Evolutionary conservation across 495 filamentous ascomycete species (phyloP).

Genomic region (Podospora bellae-mahoneyi): DNA sequence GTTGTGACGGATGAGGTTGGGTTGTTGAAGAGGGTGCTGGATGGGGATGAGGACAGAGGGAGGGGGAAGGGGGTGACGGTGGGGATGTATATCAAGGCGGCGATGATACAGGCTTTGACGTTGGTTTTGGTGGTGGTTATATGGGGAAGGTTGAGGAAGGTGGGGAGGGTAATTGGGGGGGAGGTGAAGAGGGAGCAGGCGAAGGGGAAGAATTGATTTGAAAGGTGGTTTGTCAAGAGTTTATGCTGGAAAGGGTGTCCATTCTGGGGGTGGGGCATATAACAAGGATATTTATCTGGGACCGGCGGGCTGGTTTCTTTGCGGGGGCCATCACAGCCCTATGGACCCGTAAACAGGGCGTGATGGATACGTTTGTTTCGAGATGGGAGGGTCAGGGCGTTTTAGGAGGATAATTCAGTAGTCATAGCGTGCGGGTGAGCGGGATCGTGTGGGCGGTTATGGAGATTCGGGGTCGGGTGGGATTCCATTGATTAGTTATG

Average conservation of each 20-base stretch:
- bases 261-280: not conserved
- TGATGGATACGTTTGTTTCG: not conserved
- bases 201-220: conserved; percentile 5
- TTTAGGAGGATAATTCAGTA: not conserved
- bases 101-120: conserved; percentile 21
- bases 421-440: not conserved
- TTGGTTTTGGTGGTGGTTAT: conserved; percentile 17
- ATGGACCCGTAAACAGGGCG: not conserved
- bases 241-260: not conserved
- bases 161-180: not conserved
- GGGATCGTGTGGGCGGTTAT: not conserved
- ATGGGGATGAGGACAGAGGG: conserved; percentile 20
- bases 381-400: not conserved
- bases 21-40: conserved; percentile 43
- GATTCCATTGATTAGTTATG: not conserved
- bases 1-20: conserved; percentile 57
- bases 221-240: not conserved
- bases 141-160: conserved; percentile 21
- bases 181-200: not conserved
- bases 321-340: not conserved
- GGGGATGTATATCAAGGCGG: conserved; percentile 21
- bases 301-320: not conserved
- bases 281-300: not conserved
- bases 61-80: conserved; percentile 5
- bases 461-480: not conserved